These are phyloP conservation scores for Coemansia sp. DNA, from an alignment of 192 early-diverging fungal genomes.

Conservation along the genomic window DNA sequence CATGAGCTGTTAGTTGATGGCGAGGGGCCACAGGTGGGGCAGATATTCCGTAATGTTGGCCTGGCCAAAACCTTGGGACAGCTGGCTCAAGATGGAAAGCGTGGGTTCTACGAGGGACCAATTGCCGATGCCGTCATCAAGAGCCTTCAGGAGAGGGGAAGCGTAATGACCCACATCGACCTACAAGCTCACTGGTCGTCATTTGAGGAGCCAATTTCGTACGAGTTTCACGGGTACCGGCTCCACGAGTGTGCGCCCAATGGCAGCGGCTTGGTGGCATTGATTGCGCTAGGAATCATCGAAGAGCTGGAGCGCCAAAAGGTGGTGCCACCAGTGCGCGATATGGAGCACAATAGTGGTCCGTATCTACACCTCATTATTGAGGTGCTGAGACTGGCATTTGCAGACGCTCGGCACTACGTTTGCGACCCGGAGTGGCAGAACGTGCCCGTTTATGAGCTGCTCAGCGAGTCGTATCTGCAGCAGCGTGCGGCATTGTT, in stretches of 20 bases:
- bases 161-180: slow-evolving; percentile 68
- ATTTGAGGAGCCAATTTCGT: slow-evolving; percentile 59
- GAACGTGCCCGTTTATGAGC: slow-evolving; percentile 48
- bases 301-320: slow-evolving; percentile 54
- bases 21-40: slow-evolving; percentile 55
- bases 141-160: slow-evolving; percentile 52
- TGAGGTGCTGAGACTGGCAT: slow-evolving; percentile 70
- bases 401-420: slow-evolving; percentile 69
- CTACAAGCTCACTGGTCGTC: slow-evolving; percentile 57
- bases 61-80: slow-evolving; percentile 52
- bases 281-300: slow-evolving; percentile 70
- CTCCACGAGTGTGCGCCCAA: slow-evolving; percentile 78
- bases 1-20: slow-evolving; percentile 57
- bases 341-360: slow-evolving; percentile 57
- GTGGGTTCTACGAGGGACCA: slow-evolving; percentile 68
- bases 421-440: slow-evolving; percentile 65
- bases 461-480: slow-evolving; percentile 61
- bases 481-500: slow-evolving; percentile 57
- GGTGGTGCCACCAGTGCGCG: slow-evolving; percentile 31
- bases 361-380: slow-evolving; percentile 69
- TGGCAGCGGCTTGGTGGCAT: slow-evolving; percentile 68
- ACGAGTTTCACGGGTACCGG: slow-evolving; percentile 59
- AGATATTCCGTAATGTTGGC: slow-evolving; percentile 61
- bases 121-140: slow-evolving; percentile 68
- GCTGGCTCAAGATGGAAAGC: slow-evolving; percentile 54